Evolutionary conservation across 345 rosid species (phyloP).

Genomic region (Arabidopsis thaliana): TAIR10.1 NC_003076.8:9630001-9630500

Average conservation of each 20-base stretch:
- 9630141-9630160: slow-evolving; percentile 92
- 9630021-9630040: slow-evolving; percentile 85
- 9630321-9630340: slow-evolving; percentile 66
- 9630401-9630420: slow-evolving; percentile 87
- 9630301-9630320: slow-evolving; percentile 74
- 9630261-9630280: slow-evolving; percentile 94
- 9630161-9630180: slow-evolving; percentile 78
- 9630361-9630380: slow-evolving; percentile 89
- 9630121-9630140: slow-evolving; percentile 82
- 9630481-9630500: slow-evolving; percentile 89
- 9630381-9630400: slow-evolving; percentile 81
- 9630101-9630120: slow-evolving; percentile 70
- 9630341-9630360: slow-evolving; percentile 81
- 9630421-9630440: slow-evolving; percentile 70
- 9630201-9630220: slow-evolving; percentile 80
- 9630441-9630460: slow-evolving; percentile 98
- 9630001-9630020: slow-evolving; percentile 66
- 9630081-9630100: slow-evolving; percentile 84
- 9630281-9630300: slow-evolving; percentile 89
- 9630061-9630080: slow-evolving; percentile 84
- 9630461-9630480: slow-evolving; percentile 80
- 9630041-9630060: slow-evolving; percentile 97
- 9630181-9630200: slow-evolving; percentile 94
- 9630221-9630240: slow-evolving; percentile 77
- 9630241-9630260: slow-evolving; percentile 70